Percentiles rank a stretch among this genome's conserved stretches.
phyloP scores from a whole-genome alignment of 148 eudicot species.

The Nepenthes gracilis region DNA sequence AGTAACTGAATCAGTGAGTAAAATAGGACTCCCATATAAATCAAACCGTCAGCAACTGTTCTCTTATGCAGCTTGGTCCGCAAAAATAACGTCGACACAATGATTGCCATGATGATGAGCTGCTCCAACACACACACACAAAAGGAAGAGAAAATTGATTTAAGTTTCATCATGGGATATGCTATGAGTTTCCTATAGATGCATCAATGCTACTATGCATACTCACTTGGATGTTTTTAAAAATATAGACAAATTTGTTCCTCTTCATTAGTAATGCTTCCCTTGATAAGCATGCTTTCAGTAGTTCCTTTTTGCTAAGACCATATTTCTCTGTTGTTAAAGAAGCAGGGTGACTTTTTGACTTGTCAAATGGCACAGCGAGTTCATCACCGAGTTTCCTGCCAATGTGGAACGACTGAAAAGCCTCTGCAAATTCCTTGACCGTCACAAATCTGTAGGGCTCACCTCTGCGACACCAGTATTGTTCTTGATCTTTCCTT shows the following conservation, averaged over 20 bases:
- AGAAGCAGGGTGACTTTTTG: conserved; percentile 74
- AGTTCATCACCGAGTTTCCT: conserved; percentile 45
- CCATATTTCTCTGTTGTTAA: conserved; percentile 58
- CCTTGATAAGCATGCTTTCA: conserved; percentile 65
- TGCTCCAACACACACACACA: conserved; percentile 6
- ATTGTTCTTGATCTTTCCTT: conserved; percentile 79
- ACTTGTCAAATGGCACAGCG: conserved; percentile 53
- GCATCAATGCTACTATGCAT: not conserved
- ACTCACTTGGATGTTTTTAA: conserved; percentile 65
- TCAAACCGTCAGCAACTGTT: conserved; percentile 32
- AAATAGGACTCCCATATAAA: conserved; percentile 71
- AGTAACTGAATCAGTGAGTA: conserved; percentile 36
- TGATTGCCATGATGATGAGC: conserved; percentile 44
- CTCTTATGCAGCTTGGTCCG: conserved; percentile 46
- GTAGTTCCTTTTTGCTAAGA: conserved; percentile 51
- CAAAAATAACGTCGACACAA: conserved; percentile 58
- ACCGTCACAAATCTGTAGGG: conserved; percentile 51
- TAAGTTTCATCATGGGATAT: not conserved
- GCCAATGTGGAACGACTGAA: conserved; percentile 73
- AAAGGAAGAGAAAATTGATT: not conserved
- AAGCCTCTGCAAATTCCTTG: conserved; percentile 58
- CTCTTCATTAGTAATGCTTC: conserved; percentile 74
- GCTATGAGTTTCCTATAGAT: not conserved
- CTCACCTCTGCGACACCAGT: conserved; percentile 45
- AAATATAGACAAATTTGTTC: conserved; percentile 59